A percentile compares a stretch with the other conserved stretches of the same genome.
Conservation (phyloP, 768 basidiomycete species). For the Russula emetica region DNA sequence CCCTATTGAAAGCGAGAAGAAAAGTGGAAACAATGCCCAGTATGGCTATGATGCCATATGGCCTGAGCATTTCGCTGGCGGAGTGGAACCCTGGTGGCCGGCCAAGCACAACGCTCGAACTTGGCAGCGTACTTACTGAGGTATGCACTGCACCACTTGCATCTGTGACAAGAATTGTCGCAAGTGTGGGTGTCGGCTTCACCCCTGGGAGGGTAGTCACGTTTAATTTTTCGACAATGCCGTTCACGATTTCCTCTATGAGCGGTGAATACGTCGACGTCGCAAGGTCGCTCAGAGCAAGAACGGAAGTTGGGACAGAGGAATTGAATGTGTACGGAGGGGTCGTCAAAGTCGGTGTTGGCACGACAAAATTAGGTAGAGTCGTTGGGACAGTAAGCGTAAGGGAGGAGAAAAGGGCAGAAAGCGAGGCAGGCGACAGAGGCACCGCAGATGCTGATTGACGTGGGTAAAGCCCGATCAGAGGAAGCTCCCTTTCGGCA, state of each 20-base stretch:
- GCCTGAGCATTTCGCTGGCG: not conserved
- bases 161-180: constrained; percentile 57
- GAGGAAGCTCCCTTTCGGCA: constrained; percentile 63
- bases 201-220: constrained; percentile 56
- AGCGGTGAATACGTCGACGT: constrained; percentile 68
- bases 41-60: not conserved
- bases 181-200: constrained; percentile 45
- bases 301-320: constrained; percentile 45
- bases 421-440: constrained; percentile 39
- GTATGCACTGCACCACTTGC: constrained; percentile 50
- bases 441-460: constrained; percentile 40
- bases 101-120: constrained; percentile 54
- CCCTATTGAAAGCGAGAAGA: not conserved
- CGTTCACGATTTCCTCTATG: constrained; percentile 31
- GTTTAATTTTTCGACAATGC: constrained; percentile 37
- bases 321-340: constrained; percentile 68
- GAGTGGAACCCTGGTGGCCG: constrained; percentile 50
- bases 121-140: constrained; percentile 45
- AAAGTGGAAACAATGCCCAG: constrained; percentile 7
- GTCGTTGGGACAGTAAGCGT: constrained; percentile 65
- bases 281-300: constrained; percentile 56
- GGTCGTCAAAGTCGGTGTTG: constrained; percentile 59
- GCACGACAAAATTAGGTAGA: constrained; percentile 64
- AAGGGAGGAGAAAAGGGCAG: constrained; percentile 52
- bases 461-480: constrained; percentile 72